Percentiles rank a stretch among this genome's conserved stretches.
Evolutionary conservation across 495 filamentous ascomycete genomes (phyloP).

Genomic region (Neohortaea acidophila): DNA sequence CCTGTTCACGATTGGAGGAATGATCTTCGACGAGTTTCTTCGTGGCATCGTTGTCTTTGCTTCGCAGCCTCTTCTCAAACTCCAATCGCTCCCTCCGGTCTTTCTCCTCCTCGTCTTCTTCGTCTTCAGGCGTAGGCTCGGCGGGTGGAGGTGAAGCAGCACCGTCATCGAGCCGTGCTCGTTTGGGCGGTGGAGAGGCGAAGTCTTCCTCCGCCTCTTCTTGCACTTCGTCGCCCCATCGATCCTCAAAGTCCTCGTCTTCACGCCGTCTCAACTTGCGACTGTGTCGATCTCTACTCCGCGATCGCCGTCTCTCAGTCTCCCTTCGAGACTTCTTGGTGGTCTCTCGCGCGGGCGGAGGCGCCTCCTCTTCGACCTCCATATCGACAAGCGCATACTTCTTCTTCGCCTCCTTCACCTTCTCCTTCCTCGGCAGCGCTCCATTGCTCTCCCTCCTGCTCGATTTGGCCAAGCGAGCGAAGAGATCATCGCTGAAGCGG

Average conservation of each 20-base stretch:
- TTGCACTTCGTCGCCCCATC: slow-evolving; percentile 61
- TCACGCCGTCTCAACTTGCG: slow-evolving; percentile 40
- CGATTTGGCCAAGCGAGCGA: slow-evolving; percentile 27
- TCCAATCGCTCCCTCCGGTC: slow-evolving; percentile 61
- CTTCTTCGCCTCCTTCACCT: slow-evolving; percentile 34
- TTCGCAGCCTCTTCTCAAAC: slow-evolving; percentile 55
- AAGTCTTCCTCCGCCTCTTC: slow-evolving; percentile 33
- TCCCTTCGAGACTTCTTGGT: slow-evolving; percentile 15
- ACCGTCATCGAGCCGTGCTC: slow-evolving; percentile 40
- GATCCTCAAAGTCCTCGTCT: slow-evolving; percentile 45
- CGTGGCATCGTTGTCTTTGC: slow-evolving; percentile 57
- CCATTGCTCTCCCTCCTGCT: slow-evolving; percentile 2
- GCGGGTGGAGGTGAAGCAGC: slow-evolving; percentile 31
- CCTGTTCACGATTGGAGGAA: slow-evolving; percentile 37
- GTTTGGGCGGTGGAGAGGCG: slow-evolving; percentile 35
- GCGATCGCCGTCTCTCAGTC: slow-evolving; percentile 27
- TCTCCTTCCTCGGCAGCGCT: slow-evolving; percentile 9
- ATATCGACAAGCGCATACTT: slow-evolving; percentile 72
- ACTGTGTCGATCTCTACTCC: slow-evolving; percentile 29
- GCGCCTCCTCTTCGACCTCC: slow-evolving; percentile 48
- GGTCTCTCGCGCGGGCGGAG: slow-evolving; percentile 16
- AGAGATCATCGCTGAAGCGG: slow-evolving; percentile 40
- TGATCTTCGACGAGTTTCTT: slow-evolving; percentile 50
- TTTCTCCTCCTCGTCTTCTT: slow-evolving; percentile 44
- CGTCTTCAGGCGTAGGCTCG: slow-evolving; percentile 13